Percentiles rank a stretch among this genome's conserved stretches.
phyloP scores from a whole-genome alignment of 768 basidiomycete genomes.

The Lactarius vividus region DNA sequence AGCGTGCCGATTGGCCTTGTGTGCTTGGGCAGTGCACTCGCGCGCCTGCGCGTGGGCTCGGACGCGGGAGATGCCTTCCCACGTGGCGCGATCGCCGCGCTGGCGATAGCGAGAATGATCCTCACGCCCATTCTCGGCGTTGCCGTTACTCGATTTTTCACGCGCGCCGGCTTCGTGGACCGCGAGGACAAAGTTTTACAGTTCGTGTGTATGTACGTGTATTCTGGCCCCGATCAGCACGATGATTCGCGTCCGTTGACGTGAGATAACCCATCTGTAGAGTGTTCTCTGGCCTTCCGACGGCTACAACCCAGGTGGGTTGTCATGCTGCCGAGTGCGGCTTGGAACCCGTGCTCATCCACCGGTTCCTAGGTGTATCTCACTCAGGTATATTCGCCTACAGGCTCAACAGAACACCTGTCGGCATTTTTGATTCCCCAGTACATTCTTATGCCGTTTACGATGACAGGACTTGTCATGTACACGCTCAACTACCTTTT shows the following conservation, averaged over 20 bases:
- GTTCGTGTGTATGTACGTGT: constrained; percentile 66
- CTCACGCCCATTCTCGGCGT: constrained; percentile 62
- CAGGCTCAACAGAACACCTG: constrained; percentile 60
- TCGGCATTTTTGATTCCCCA: constrained; percentile 62
- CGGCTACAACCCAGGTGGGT: constrained; percentile 23
- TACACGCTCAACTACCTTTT: constrained; percentile 26
- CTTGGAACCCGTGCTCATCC: background rate
- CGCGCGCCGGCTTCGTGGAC: constrained; percentile 45
- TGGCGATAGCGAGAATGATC: constrained; percentile 55
- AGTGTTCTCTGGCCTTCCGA: constrained; percentile 25
- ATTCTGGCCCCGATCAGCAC: constrained; percentile 41
- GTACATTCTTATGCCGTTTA: constrained; percentile 26
- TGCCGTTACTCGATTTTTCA: constrained; percentile 49
- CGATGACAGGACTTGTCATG: constrained; percentile 23
- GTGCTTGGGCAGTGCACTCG: constrained; percentile 61
- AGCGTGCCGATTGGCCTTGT: constrained; percentile 63
- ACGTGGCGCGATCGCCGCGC: constrained; percentile 48
- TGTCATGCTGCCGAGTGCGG: background rate
- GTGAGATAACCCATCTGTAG: constrained; percentile 57
- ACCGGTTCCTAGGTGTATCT: constrained; percentile 47
- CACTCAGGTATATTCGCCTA: constrained; percentile 65
- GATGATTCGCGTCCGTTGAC: constrained; percentile 56
- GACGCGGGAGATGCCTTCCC: constrained; percentile 42
- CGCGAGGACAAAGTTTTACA: constrained; percentile 55
- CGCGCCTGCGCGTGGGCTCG: constrained; percentile 52